A percentile compares a stretch with the other conserved stretches of the same genome.
Evolutionary conservation across 768 basidiomycete species (phyloP).

Genomic region (Suillus ampliporus): DNA sequence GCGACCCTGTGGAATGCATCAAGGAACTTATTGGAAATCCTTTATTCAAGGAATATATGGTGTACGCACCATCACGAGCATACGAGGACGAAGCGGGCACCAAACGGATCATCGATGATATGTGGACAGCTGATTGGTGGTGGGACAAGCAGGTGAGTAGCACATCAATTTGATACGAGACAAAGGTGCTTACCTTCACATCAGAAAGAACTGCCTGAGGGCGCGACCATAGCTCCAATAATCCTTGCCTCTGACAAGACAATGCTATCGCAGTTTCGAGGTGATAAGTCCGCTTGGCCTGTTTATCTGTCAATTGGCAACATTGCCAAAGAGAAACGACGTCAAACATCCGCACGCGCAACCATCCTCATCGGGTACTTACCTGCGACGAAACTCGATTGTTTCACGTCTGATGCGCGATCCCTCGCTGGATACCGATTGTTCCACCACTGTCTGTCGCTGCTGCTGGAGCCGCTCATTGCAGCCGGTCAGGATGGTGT

Average conservation of each 20-base stretch:
- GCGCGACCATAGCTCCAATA: constrained; percentile 22
- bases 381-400: constrained; percentile 11
- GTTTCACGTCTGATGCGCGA: not conserved
- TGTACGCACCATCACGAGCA: constrained; percentile 9
- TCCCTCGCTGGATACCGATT: constrained; percentile 22
- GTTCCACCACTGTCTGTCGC: constrained; percentile 27
- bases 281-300: constrained; percentile 35
- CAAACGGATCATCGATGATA: constrained; percentile 18
- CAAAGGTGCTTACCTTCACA: not conserved
- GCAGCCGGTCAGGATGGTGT: constrained; percentile 22
- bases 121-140: constrained; percentile 35
- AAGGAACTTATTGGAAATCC: constrained; percentile 38
- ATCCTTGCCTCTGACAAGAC: constrained; percentile 49
- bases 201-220: constrained; percentile 13
- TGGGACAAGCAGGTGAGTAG: constrained; percentile 25
- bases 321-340: constrained; percentile 21
- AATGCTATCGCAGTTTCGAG: constrained; percentile 42
- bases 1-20: constrained; percentile 25
- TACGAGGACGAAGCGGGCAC: constrained; percentile 13
- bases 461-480: constrained; percentile 22
- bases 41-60: constrained; percentile 13
- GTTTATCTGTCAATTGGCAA: constrained; percentile 35
- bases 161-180: too few relatives aligned
- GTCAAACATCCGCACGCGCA: constrained; percentile 16
- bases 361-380: constrained; percentile 12